Conservation (phyloP, 1,284 basidiomycete genomes). For the Rhizoctonia solani region DNA sequence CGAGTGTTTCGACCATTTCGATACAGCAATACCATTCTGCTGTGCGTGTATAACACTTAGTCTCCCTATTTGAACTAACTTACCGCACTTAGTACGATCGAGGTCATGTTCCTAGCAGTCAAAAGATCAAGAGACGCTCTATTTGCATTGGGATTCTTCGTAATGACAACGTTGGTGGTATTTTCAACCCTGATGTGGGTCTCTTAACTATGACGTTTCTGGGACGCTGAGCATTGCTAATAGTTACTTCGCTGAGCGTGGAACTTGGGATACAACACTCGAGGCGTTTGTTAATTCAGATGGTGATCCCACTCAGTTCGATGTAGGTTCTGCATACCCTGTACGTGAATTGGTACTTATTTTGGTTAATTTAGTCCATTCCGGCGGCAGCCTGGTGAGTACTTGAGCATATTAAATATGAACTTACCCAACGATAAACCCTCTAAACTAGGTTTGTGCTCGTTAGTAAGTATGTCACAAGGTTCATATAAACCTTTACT, state of each 20-base stretch:
- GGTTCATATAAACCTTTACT: neutral
- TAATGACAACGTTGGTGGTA: conserved; percentile 81
- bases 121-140: conserved; percentile 83
- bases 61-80: neutral
- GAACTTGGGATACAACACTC: conserved; percentile 79
- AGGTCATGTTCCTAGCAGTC: conserved; percentile 91
- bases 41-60: conserved; percentile 56
- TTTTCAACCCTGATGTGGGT: conserved; percentile 83
- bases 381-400: conserved; percentile 73
- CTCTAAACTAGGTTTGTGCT: conserved; percentile 54
- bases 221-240: neutral
- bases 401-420: neutral
- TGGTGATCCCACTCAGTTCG: conserved; percentile 77
- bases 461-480: conserved; percentile 55
- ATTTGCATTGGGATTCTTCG: conserved; percentile 84
- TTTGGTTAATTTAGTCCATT: conserved; percentile 59
- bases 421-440: conserved; percentile 41
- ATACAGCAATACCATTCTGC: conserved; percentile 76
- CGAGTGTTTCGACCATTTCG: conserved; percentile 87
- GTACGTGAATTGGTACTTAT: conserved; percentile 5
- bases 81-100: conserved; percentile 66
- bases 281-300: conserved; percentile 82
- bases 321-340: conserved; percentile 49
- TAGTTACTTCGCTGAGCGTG: conserved; percentile 86
- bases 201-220: neutral